Conservation (phyloP, 2,329 filamentous ascomycete species). For the Aureobasidium namibiae region DNA sequence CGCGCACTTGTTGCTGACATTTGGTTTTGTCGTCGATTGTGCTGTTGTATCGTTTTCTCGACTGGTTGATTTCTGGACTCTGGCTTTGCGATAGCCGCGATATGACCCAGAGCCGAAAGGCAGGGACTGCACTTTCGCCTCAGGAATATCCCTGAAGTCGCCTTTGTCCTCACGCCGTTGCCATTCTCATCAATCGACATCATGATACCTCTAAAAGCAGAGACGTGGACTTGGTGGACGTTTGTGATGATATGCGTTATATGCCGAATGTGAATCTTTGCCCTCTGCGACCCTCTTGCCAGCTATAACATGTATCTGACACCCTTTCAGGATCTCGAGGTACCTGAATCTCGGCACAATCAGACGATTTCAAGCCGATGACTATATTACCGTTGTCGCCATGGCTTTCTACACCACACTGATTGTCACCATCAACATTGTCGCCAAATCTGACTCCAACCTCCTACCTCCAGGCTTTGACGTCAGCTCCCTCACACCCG, state of each 20-base stretch:
- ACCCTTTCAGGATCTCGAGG: conserved; percentile 33
- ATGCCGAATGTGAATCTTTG: conserved; percentile 33
- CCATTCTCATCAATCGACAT: background rate
- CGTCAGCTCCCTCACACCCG: conserved; percentile 29
- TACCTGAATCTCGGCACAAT: conserved; percentile 39
- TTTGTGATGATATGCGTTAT: conserved; percentile 33
- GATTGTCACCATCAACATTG: conserved; percentile 40
- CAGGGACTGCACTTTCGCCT: conserved; percentile 6
- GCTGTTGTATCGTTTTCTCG: background rate
- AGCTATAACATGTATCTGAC: conserved; percentile 1
- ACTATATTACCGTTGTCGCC: conserved; percentile 49
- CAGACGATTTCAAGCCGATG: conserved; percentile 45
- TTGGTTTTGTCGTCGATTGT: background rate
- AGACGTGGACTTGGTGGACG: conserved; percentile 41
- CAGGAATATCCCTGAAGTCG: conserved; percentile 13
- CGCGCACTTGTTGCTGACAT: background rate
- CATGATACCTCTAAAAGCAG: conserved; percentile 31
- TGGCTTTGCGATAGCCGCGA: background rate
- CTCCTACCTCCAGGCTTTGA: conserved; percentile 39
- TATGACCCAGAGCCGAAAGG: background rate
- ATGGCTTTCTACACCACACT: conserved; percentile 42
- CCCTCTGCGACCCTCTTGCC: conserved; percentile 1
- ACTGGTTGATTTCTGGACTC: background rate
- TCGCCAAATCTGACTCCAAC: conserved; percentile 33
- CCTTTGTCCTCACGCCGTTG: background rate